Evolutionary conservation across 305 asterid species (phyloP), one percentile per base, ranked within the genome.

Genomic region (Lippia alba): DNA sequence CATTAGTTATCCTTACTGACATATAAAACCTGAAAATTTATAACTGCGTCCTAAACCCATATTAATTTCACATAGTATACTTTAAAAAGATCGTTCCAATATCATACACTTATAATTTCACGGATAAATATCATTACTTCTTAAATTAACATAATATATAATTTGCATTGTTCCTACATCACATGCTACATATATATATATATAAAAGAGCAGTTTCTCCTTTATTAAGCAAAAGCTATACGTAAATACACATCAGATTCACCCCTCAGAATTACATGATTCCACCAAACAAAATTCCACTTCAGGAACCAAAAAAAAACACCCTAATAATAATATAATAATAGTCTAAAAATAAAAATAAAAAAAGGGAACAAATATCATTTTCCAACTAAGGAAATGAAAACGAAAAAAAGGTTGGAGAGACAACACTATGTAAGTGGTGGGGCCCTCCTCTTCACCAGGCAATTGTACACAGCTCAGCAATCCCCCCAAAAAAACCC

Each of bases 191-290:
- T 24, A 24, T 24, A 24, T 24, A 24, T 24, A 24, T 24, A 24
- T 56, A 16, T 51, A 57, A 14, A 34, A 63, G 51, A 53, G 41
- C n/a, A 48, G 20, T 56, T 64, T 64, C 55, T 20, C 66, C 30
- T 36, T 65, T 58, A 61, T 67, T 74, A 19, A 12, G 70, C 75
- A 67, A 79, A 63, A 77, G 76, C 72, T 78, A 71, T 68, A 64
- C 61, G 62, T 60, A 77, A 82, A 79, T 76, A 79, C 82, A 83
- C 78, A 81, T 74, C 56, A 67, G 82, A 82, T 76, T 75, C 79
- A 78, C 82, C 85, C 73, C 74, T 61, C 44, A 74, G 71, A 82
- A 67, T 81, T 79, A 80, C 84, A 85, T 60, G 79, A 80, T 86
- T 75, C 79, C 81, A 80, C 68, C 75, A 72, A 66, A 70, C 34